Evolutionary conservation across 1,139 yeast genomes (phyloP).

Genomic region (Yamadazyma pseudoaaseri): DNA sequence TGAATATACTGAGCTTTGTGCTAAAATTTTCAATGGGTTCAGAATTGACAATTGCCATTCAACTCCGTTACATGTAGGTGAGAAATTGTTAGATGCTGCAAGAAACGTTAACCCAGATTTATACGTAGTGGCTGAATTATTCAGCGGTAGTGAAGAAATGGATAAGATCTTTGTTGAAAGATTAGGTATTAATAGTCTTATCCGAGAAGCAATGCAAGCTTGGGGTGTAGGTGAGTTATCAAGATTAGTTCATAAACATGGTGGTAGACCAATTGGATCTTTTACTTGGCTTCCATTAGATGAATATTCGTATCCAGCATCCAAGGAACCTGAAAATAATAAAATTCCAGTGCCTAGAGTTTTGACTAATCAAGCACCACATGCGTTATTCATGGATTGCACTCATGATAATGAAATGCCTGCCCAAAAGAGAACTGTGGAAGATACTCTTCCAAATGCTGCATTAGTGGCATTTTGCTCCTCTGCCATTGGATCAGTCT

Average conservation of each 20-base stretch:
- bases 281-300: constrained; percentile 75
- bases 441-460: constrained; percentile 92
- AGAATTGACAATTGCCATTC: constrained; percentile 96
- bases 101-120: constrained; percentile 80
- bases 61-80: constrained; percentile 94
- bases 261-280: constrained; percentile 95
- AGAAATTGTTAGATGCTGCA: constrained; percentile 82
- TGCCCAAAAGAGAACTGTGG: constrained; percentile 83
- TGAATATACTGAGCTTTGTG: constrained; percentile 69
- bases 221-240: constrained; percentile 87
- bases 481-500: constrained; percentile 91
- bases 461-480: constrained; percentile 92
- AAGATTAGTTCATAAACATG: constrained; percentile 83
- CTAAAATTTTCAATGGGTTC: constrained; percentile 81
- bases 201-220: constrained; percentile 98
- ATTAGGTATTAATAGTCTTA: constrained; percentile 81
- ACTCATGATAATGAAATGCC: constrained; percentile 96
- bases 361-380: constrained; percentile 70
- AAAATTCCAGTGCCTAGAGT: constrained; percentile 61
- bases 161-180: constrained; percentile 90
- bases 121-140: constrained; percentile 91
- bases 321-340: constrained; percentile 32
- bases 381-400: constrained; percentile 95
- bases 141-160: constrained; percentile 88
- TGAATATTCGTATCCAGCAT: constrained; percentile 65